These are phyloP conservation scores for Berkeleyomyces rouxiae DNA, from an alignment of 2,329 filamentous ascomycete species.

Conservation along the genomic window DNA sequence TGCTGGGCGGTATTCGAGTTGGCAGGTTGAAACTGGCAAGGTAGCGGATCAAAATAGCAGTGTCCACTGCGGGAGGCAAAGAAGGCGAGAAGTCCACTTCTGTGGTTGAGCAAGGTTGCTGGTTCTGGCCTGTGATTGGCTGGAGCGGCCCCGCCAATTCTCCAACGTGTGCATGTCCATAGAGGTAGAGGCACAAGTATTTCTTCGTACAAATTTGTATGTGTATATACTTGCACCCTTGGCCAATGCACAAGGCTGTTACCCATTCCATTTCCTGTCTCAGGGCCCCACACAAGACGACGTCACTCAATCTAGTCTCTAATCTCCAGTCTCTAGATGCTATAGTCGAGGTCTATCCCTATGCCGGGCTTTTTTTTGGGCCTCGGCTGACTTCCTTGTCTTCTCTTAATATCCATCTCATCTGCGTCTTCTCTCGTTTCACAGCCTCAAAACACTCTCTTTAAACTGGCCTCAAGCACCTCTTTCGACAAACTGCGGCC, in stretches of 20 bases:
- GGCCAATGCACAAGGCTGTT: not conserved
- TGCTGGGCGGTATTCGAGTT: not conserved
- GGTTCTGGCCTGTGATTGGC: not conserved
- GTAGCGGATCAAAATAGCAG: not conserved
- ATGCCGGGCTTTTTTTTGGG: not conserved
- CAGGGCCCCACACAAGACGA: not conserved
- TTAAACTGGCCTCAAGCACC: conserved; percentile 33
- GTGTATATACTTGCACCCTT: not conserved
- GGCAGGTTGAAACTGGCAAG: not conserved
- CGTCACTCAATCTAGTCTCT: not conserved
- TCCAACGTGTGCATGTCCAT: not conserved
- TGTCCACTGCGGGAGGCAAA: not conserved
- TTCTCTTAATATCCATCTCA: not conserved
- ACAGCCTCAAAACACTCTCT: not conserved
- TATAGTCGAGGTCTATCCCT: too few relatives aligned
- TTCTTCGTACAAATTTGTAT: not conserved
- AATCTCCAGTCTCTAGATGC: too few relatives aligned
- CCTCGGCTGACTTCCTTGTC: conserved; percentile 16
- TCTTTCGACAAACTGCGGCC: conserved; percentile 37
- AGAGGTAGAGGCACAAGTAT: too few relatives aligned
- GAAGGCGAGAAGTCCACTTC: not conserved
- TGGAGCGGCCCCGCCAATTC: not conserved
- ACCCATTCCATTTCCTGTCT: not conserved
- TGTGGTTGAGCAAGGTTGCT: not conserved
- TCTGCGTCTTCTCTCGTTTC: not conserved